Evolutionary conservation across 2,329 filamentous ascomycete species (phyloP), one percentile per base, ranked within the genome.

Genomic region (Claviceps digitariae): DNA sequence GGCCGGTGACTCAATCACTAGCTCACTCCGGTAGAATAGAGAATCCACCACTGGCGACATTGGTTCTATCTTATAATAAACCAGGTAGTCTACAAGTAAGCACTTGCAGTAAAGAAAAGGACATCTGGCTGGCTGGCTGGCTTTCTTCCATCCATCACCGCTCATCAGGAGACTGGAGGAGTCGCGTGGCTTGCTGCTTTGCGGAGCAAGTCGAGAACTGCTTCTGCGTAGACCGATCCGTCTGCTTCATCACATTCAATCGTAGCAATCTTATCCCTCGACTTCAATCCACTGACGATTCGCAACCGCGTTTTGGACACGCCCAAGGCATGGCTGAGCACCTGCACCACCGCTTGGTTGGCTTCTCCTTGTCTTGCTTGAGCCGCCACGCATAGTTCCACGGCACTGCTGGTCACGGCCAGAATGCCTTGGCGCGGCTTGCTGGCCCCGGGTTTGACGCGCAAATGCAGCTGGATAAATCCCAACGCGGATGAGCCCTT

Each of bases 301-400:
- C 77, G 72, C 1, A 87, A 67, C 55, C 80, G 74, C 1, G 83
- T 82, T 62, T 83, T 86, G 31, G 83, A 77, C 7, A 84, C 69
- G 2, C 72, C 71, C 2, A 87, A 71, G 6, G 74, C 72, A 61
- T 79, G 70, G 57, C 83, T 82, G 53, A 89, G 68, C 4, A 87
- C 67, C 40, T 76, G 71, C 49, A 81, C 68, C 2, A 86, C 80
- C 4, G 84, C 83, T 62, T 77, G 78, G 62, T 88, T 88, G 5
- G 84, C 79, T 62, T 86, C 81, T 15, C 83, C 83, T 15, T 87
- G 81, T 56, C 76, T 74, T 12, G 84, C 74, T 57, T 77, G 81
- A 0, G 82, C 83, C 0, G 83, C 69, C 2, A 87, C 83, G 48
- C 81, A 84, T 1, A 89, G 64, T 55, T 85, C 77, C 48, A 88